Evolutionary conservation across 345 rosid genomes (phyloP), one percentile per base, ranked within the genome.

Genomic region (Arabis hirsuta): DNA sequence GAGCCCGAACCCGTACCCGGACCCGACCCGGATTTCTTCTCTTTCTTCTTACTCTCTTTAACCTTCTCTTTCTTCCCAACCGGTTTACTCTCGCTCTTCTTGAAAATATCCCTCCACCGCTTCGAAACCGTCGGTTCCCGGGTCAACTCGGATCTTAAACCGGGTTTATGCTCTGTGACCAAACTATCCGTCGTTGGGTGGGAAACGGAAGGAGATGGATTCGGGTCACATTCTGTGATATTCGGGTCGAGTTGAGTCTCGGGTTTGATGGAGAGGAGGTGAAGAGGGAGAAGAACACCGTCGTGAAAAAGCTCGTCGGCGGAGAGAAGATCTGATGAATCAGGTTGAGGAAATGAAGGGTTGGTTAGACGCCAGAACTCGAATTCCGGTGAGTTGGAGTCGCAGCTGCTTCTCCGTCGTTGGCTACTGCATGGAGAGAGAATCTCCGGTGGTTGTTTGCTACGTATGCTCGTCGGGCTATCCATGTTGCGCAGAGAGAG

Each of bases 231-330:
- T 9, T 72, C 57, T 3, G 56, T 7, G 39, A 42, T 31, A 39
- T 55, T 29, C 56, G 81, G 12, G 76, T 77, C 71, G 61, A 54
- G 0, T 8, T 36, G 64, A 53, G 38, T 11, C 9, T 57, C 72
- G 1, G 76, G 5, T 59, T 77, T 72, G 3, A 65, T 41, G 44
- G 77, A 59, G 22, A 82, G 86, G 39, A 69, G 82, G 44, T 79
- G 81, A 58, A 88, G 91, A 6, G 92, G 96, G 26, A 79, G 85
- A 20, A 90, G 81, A 68, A 90, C 78, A 8, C 96, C 96, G 60
- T 81, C 86, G 76, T 80, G 75, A 19, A 90, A 90, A 79, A 90
- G 91, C 61, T 88, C 80, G 64, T 90, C 93, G n/a, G 96, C 96
- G 46, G 93, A 79, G 42, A 79, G 76, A 39, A 87, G 84, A 60